Base-by-base conservation (phyloP, 495 filamentous ascomycete species). In the Aspergillus ellipticus region DNA sequence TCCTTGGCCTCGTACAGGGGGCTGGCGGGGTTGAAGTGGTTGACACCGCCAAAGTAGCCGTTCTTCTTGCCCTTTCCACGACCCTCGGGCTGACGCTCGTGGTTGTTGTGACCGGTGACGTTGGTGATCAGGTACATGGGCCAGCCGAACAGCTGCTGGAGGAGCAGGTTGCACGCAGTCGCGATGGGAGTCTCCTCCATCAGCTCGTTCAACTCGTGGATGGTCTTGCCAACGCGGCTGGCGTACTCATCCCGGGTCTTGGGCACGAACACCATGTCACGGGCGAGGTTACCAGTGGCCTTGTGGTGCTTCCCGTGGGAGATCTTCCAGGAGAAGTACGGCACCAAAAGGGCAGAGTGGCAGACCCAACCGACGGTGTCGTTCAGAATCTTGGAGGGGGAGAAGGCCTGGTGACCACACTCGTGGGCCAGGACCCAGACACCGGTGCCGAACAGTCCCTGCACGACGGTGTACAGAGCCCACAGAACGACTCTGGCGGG, bases 251-350 rank as follows among this genome's bases (percentile, higher is more conserved):
- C 81, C 33, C 91, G 84, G 54, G 89, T 91, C 77, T 88, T 89
- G 33, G 94, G 94, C 3, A 96, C 79, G 75, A 96, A 96, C 55
- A 97, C 94, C 91, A 97, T 97, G 74, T 98, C 94, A 62, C 92
- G 89, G 69, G 93, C 90, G 63, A 98, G 79, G 81, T 98, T 82
- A 57, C 92, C 94, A 39, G 94, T 98, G 48, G 91, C 90, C 80
- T 97, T 92, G 82, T 96, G 90, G 78, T 96, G 90, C 82, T 92
- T 91, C 70, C 88, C 85, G 76, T 96, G 90, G 57, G 88, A 90
- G 72, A 94, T 88, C 77, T 93, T 91, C 90, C 90, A 96, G 60
- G 88, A 90, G 74, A 91, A 94, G 76, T 92, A 96, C 22, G 90
- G 90, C 22, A 94, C 90, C 31, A 95, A 74, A 49, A 96, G 78